Evolutionary conservation across 2,329 filamentous ascomycete genomes (phyloP).

Genomic region (Huntiella abstrusa): DNA sequence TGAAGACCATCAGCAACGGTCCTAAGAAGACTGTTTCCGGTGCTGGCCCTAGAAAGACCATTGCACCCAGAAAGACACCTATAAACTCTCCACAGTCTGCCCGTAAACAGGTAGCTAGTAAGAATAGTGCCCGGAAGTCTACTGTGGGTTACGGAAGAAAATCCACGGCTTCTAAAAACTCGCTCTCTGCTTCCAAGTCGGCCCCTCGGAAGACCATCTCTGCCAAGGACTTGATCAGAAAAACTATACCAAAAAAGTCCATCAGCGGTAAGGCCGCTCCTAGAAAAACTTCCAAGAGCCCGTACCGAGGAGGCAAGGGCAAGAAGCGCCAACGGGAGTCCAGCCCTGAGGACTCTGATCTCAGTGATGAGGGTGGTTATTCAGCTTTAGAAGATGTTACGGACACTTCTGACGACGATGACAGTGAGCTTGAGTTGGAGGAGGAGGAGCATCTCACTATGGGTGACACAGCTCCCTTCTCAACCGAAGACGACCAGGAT

Average conservation of each 20-base stretch:
- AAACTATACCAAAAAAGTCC: background rate
- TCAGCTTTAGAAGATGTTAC: slow-evolving; percentile 62
- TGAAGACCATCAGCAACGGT: slow-evolving; percentile 6
- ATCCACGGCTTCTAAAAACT: slow-evolving; percentile 2
- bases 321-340: slow-evolving; percentile 17
- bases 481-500: slow-evolving; percentile 21
- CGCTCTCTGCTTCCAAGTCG: background rate
- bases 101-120: slow-evolving; percentile 10
- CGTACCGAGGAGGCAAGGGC: background rate
- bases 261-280: background rate
- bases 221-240: background rate
- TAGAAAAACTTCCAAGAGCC: slow-evolving; percentile 5
- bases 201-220: slow-evolving; percentile 1
- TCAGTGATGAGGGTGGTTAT: slow-evolving; percentile 53
- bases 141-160: slow-evolving; percentile 1
- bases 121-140: slow-evolving; percentile 5
- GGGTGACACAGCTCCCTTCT: slow-evolving; percentile 23
- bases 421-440: slow-evolving; percentile 56
- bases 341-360: slow-evolving; percentile 35
- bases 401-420: slow-evolving; percentile 59
- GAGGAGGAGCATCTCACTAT: slow-evolving; percentile 58
- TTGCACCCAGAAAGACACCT: slow-evolving; percentile 6
- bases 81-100: slow-evolving; percentile 2
- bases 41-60: slow-evolving; percentile 6
- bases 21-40: slow-evolving; percentile 5